Conservation (phyloP, 805 yeast species). For the Saitoella complicata region DNA sequence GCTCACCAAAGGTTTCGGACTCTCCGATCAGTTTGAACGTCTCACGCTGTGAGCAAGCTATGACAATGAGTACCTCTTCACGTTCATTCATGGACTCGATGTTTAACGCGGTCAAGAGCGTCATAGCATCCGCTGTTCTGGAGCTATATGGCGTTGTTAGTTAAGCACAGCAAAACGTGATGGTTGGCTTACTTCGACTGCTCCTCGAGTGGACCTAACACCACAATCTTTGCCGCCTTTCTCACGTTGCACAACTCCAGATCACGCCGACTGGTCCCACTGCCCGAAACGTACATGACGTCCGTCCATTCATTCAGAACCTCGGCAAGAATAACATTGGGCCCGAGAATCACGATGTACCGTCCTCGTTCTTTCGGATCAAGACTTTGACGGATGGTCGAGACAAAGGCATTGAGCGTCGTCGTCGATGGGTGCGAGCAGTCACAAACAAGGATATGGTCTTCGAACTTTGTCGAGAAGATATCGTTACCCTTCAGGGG, state of each 20-base stretch:
- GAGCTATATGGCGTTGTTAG: too few relatives aligned
- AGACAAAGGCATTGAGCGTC: conserved; percentile 1
- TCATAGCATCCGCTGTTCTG: conserved; percentile 5
- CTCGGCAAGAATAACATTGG: conserved; percentile 3
- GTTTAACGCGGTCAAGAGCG: conserved; percentile 2
- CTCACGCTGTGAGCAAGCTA: too few relatives aligned
- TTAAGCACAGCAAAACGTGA: too few relatives aligned
- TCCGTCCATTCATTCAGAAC: not conserved
- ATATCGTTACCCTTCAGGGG: not conserved
- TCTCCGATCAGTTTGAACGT: too few relatives aligned
- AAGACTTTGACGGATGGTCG: conserved; percentile 2
- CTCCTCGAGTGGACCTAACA: conserved; percentile 3
- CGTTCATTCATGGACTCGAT: conserved; percentile 6
- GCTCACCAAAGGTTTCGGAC: too few relatives aligned
- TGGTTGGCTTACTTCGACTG: not conserved
- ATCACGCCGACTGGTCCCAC: conserved; percentile 5
- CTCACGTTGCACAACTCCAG: conserved; percentile 4
- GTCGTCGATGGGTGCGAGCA: conserved; percentile 6
- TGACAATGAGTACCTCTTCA: too few relatives aligned
- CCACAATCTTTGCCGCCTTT: conserved; percentile 4
- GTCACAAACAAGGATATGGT: conserved; percentile 6
- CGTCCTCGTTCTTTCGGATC: not conserved
- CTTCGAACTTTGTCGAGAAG: not conserved
- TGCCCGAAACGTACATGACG: conserved; percentile 5
- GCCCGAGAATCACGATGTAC: not conserved